Evolutionary conservation across 768 basidiomycete species (phyloP).

Genomic region (Collybia sordida): DNA sequence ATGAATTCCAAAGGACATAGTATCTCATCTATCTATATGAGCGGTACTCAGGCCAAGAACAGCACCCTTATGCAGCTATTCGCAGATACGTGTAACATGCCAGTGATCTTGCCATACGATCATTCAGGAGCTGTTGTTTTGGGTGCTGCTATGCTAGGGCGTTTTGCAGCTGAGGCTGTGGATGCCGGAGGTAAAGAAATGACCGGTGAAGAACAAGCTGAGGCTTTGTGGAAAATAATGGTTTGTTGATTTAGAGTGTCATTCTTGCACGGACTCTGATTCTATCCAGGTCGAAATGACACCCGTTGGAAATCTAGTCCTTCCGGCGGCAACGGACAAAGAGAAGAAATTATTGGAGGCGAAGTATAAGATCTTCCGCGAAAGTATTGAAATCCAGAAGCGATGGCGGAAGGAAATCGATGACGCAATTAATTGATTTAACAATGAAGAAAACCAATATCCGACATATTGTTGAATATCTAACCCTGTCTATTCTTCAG

Average conservation of each 20-base stretch:
- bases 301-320: conserved; percentile 70
- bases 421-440: conserved; percentile 39
- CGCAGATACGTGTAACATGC: conserved; percentile 80
- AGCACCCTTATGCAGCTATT: conserved; percentile 84
- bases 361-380: conserved; percentile 93
- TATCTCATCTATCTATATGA: conserved; percentile 86
- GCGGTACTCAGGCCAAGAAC: conserved; percentile 93
- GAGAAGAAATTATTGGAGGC: conserved; percentile 81
- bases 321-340: conserved; percentile 56
- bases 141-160: conserved; percentile 92
- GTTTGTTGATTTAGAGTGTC: conserved; percentile 33
- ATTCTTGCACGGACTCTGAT: conserved; percentile 1
- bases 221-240: conserved; percentile 91
- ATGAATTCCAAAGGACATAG: conserved; percentile 85
- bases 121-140: conserved; percentile 83
- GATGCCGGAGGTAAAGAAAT: conserved; percentile 28
- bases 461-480: too few relatives aligned
- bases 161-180: conserved; percentile 70
- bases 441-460: neutral
- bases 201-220: conserved; percentile 48
- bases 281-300: conserved; percentile 86
- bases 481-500: too few relatives aligned
- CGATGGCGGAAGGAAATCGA: conserved; percentile 83
- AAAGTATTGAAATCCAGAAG: conserved; percentile 85
- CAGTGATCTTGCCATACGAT: conserved; percentile 79